These are phyloP conservation scores for Yamadazyma kitorensis DNA, from an alignment of 805 yeast genomes.

Conservation along the genomic window DNA sequence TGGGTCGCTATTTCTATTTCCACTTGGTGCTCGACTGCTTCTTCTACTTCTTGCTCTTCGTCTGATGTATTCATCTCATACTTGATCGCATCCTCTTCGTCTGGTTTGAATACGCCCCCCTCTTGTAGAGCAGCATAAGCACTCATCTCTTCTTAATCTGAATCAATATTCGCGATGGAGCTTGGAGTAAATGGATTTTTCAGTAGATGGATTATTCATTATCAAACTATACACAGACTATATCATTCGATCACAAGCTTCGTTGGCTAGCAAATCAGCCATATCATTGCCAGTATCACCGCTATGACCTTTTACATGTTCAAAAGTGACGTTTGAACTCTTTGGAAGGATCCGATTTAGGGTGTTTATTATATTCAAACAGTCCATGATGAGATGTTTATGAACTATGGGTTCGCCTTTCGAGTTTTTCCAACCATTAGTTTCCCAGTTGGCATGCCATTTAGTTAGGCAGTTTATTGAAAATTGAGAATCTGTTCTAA, in stretches of 20 bases:
- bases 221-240: no score
- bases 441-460: constrained; percentile 58
- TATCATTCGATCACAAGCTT: constrained; percentile 42
- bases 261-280: constrained; percentile 74
- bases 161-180: constrained; percentile 3
- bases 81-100: constrained; percentile 16
- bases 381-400: constrained; percentile 44
- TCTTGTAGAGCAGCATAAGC: constrained; percentile 31
- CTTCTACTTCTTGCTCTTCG: constrained; percentile 11
- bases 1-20: not conserved
- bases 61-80: constrained; percentile 29
- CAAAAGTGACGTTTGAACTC: constrained; percentile 35
- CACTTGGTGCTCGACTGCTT: not conserved
- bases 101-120: constrained; percentile 13
- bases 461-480: constrained; percentile 51
- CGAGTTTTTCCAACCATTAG: constrained; percentile 51
- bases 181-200: not conserved
- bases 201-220: no score
- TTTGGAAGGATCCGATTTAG: constrained; percentile 30
- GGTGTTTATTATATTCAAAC: constrained; percentile 21
- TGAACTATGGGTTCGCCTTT: constrained; percentile 49
- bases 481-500: constrained; percentile 72
- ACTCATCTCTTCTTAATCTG: constrained; percentile 22
- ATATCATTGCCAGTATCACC: constrained; percentile 69
- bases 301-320: constrained; percentile 71